These are phyloP conservation scores for Botrytis paeoniae DNA, from an alignment of 2,329 filamentous ascomycete species.

Conservation along the genomic window DNA sequence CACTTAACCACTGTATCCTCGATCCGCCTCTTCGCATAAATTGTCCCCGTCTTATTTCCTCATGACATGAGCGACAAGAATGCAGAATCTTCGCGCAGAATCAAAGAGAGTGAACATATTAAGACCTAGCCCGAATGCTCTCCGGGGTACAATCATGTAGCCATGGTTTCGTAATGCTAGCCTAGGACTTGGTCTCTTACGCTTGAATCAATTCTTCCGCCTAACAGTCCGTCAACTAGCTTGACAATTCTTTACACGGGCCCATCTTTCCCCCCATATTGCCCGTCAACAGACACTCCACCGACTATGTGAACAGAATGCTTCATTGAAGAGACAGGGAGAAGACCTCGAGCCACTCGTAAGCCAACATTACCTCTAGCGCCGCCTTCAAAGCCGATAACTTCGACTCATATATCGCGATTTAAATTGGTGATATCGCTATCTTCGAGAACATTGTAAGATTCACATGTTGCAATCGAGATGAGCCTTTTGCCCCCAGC, in stretches of 20 bases:
- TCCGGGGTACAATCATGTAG: constrained; percentile 40
- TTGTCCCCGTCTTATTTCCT: constrained; percentile 43
- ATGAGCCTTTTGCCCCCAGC: constrained; percentile 36
- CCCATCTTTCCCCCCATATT: not conserved
- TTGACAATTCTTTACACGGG: constrained; percentile 38
- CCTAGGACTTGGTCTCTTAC: constrained; percentile 40
- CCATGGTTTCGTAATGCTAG: constrained; percentile 43
- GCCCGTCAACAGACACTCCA: constrained; percentile 33
- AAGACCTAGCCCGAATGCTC: constrained; percentile 46
- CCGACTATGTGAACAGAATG: constrained; percentile 26
- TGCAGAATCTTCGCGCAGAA: constrained; percentile 41
- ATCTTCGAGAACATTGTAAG: constrained; percentile 45
- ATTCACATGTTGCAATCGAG: constrained; percentile 43
- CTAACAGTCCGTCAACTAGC: constrained; percentile 32
- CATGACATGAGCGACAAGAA: constrained; percentile 40
- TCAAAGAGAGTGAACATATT: constrained; percentile 41
- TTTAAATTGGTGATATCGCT: constrained; percentile 40
- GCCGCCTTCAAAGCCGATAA: constrained; percentile 43
- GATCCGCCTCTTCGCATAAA: constrained; percentile 45
- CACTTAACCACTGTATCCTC: constrained; percentile 40
- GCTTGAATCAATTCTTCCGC: constrained; percentile 3
- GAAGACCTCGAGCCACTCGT: constrained; percentile 33
- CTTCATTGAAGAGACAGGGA: constrained; percentile 39
- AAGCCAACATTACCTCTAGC: constrained; percentile 42
- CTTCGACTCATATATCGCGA: constrained; percentile 46